Evolutionary conservation across 2,329 filamentous ascomycete species (phyloP).

Genomic region (Hysterium pulicare): DNA sequence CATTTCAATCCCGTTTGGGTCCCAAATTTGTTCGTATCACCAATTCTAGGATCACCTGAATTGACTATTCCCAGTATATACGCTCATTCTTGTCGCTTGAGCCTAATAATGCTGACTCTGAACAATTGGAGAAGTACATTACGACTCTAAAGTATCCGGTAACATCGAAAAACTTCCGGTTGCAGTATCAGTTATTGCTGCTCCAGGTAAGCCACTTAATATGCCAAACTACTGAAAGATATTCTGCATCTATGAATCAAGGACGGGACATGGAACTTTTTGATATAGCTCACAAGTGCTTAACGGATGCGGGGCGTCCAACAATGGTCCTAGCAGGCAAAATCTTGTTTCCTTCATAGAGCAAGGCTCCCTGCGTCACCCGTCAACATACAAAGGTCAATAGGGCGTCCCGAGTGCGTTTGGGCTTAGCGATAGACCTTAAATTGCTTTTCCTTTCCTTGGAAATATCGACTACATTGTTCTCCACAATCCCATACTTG

Average conservation of each 20-base stretch:
- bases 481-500: no score
- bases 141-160: constrained; percentile 3
- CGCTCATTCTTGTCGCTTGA: background rate
- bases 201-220: background rate
- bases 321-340: background rate
- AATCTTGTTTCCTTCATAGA: background rate
- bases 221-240: background rate
- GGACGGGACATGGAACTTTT: background rate
- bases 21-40: constrained; percentile 3
- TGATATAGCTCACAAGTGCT: background rate
- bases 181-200: constrained; percentile 4
- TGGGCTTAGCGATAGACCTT: no score
- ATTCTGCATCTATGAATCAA: background rate
- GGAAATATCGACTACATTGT: no score
- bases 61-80: constrained; percentile 5
- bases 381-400: no score
- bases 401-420: no score
- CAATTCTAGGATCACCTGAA: constrained; percentile 6
- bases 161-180: constrained; percentile 4
- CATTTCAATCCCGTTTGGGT: constrained; percentile 3
- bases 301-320: background rate
- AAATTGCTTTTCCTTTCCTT: no score
- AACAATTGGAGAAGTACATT: constrained; percentile 1
- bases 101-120: background rate
- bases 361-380: no score